phyloP scores from a whole-genome alignment of 202 grass and related monocot species.

The Saccharum hybrid region DNA sequence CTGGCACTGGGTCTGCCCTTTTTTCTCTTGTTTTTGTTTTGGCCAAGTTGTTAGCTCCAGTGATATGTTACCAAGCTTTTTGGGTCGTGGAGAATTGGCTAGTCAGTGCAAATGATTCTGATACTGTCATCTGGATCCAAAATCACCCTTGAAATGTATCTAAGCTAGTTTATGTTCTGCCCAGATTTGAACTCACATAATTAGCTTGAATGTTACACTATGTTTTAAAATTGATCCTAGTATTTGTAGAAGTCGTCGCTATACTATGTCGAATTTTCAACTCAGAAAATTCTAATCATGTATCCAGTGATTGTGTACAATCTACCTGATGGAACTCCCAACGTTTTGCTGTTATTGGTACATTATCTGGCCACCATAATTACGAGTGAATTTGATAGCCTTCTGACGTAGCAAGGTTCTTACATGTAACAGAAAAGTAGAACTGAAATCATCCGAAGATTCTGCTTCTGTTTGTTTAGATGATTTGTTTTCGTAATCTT shows the following conservation, averaged over 20 bases:
- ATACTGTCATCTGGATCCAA: not conserved
- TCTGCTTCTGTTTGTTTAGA: not conserved
- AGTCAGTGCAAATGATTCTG: not conserved
- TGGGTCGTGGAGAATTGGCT: not conserved
- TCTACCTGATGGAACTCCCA: not conserved
- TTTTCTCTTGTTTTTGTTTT: not conserved
- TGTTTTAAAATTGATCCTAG: not conserved
- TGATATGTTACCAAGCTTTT: not conserved
- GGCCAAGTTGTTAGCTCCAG: not conserved
- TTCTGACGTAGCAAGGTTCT: not conserved
- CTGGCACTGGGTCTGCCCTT: no score
- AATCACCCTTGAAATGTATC: conserved; percentile 20
- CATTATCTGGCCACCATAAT: not conserved
- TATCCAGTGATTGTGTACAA: not conserved
- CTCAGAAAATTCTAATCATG: not conserved
- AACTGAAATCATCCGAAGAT: not conserved
- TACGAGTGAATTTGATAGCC: not conserved
- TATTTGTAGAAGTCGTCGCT: not conserved
- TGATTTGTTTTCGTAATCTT: not conserved
- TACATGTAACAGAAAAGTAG: not conserved
- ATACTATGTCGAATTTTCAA: not conserved
- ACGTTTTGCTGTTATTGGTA: not conserved
- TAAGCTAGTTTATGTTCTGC: not conserved
- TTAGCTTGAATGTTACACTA: conserved; percentile 1
- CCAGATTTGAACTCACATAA: not conserved